Evolutionary conservation across 1,284 basidiomycete species (phyloP), one percentile per base, ranked within the genome.

Genomic region (Uromyces viciae-fabae): DNA sequence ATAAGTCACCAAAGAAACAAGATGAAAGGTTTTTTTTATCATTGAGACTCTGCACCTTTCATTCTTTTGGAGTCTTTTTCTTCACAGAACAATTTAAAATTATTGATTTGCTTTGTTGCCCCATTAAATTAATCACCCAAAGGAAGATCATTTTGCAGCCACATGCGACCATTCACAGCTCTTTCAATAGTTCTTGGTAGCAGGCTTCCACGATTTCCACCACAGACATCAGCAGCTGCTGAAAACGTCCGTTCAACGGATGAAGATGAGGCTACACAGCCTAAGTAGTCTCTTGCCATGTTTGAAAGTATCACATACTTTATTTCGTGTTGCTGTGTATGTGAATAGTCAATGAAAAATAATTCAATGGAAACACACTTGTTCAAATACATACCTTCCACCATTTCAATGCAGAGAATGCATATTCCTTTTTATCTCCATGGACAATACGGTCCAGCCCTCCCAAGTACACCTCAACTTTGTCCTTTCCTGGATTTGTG

Each of bases 341-440:
- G n/a, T 68, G 22, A n/a, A 25, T 68, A 38, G 46, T 11, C 5
- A 68, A 42, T 4, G 46, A 8, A 68, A 64, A 22, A 28, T 60
- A 25, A 36, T 38, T 64, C 60, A 64, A 38, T 28, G 36, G 19
- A 36, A 64, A 38, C 36, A 49, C 22, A 38, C 31, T 38, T 38
- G 19, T 38, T n/a, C n/a, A 19, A 64, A 64, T 38, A 38, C 60
- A 38, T 64, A 64, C 58, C 25, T 60, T 60, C 58, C 58, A 68
- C 64, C 64, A 68, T 68, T 68, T 68, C 40, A 68, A 68, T 11
- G 36, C 64, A 68, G 40, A 42, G 46, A 68, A 68, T 68, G 64
- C 46, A 42, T 68, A 68, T 42, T 68, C 64, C 64, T 68, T 68
- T n/a, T 68, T 68, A 42, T 43, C 64, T 19, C 64, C 64, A 3